These are phyloP conservation scores for Neospora caninum DNA, from an alignment of 169 alveolate genomes.

Conservation along the genomic window DNA sequence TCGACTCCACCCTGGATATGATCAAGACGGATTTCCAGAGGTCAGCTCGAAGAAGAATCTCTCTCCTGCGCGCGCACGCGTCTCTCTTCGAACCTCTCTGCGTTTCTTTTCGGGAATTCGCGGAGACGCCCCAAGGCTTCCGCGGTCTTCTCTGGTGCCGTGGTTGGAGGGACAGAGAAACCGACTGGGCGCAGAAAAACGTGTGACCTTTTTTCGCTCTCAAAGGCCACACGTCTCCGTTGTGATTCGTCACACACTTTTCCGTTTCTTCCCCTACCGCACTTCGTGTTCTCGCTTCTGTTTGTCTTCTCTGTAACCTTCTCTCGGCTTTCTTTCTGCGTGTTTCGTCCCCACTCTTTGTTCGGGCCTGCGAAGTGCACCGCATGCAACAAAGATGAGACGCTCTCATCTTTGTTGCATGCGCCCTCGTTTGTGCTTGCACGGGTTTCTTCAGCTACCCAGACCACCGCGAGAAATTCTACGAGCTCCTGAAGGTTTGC, in stretches of 20 bases:
- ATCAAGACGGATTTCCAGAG: constrained; percentile 69
- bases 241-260: too few relatives aligned
- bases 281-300: neutral
- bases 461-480: constrained; percentile 84
- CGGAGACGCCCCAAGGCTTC: neutral
- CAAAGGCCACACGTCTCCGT: too few relatives aligned
- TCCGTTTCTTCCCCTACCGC: neutral
- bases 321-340: neutral
- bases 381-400: too few relatives aligned
- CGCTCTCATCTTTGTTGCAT: neutral
- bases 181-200: too few relatives aligned
- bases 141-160: too few relatives aligned
- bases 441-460: constrained; percentile 74
- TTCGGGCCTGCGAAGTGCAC: too few relatives aligned
- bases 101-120: too few relatives aligned
- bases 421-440: neutral
- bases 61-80: neutral
- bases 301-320: neutral
- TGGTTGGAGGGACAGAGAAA: too few relatives aligned
- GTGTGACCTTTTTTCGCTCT: too few relatives aligned
- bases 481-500: constrained; percentile 76
- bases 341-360: too few relatives aligned
- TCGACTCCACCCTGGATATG: constrained; percentile 68
- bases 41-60: neutral
- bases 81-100: neutral